Percentiles rank a stretch among this genome's conserved stretches.
phyloP scores from a whole-genome alignment of 148 eudicot genomes.

The Camellia granthamiana region DNA sequence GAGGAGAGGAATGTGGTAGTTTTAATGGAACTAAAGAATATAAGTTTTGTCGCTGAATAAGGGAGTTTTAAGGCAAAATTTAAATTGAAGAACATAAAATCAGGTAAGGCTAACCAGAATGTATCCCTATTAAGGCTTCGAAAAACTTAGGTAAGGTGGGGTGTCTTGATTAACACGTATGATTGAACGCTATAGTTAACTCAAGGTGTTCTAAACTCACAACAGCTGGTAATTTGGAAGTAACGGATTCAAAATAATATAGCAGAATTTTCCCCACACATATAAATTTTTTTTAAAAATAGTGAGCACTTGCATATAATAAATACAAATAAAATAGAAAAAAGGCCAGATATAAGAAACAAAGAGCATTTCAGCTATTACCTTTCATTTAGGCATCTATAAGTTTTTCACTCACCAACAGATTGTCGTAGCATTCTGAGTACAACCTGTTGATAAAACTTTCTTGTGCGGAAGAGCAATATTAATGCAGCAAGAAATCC shows the following conservation, averaged over 20 bases:
- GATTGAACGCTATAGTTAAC: background rate
- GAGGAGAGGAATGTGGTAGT: too few relatives aligned
- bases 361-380: background rate
- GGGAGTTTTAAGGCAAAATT: too few relatives aligned
- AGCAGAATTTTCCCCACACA: background rate
- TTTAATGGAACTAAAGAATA: too few relatives aligned
- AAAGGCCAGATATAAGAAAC: background rate
- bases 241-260: background rate
- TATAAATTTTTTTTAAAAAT: background rate
- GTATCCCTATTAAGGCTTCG: too few relatives aligned
- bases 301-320: background rate
- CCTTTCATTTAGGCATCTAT: background rate
- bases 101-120: too few relatives aligned
- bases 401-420: background rate
- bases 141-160: too few relatives aligned
- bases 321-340: background rate
- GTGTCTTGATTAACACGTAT: background rate
- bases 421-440: constrained; percentile 26
- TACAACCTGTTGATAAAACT: constrained; percentile 42
- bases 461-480: constrained; percentile 46
- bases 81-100: too few relatives aligned
- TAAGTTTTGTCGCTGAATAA: too few relatives aligned
- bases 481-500: constrained; percentile 49
- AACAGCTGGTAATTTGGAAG: background rate
- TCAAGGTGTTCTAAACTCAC: background rate